Base-by-base conservation (phyloP, 257 asterid species). In the Solanum gracilifrons region DNA sequence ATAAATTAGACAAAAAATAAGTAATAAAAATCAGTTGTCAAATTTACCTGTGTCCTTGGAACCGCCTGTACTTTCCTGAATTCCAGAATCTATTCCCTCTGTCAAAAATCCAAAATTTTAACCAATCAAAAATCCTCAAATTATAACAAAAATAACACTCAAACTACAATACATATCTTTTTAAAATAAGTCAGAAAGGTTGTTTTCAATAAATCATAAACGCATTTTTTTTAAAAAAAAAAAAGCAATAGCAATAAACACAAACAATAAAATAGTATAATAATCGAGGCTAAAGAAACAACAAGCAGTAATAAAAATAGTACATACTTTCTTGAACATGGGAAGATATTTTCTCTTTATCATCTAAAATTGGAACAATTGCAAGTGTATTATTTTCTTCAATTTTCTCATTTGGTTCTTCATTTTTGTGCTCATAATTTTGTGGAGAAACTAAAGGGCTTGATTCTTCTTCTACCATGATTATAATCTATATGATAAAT, bases 1-100 rank as follows among this genome's bases (percentile, higher is more conserved):
- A 7, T 13, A 71, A 27, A 39, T 29, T 20, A 2, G 20, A 39
- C 15, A 6, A 66, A 88, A 68, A 46, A 27, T 2, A 29, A 68
- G 29, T 9, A 55, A 9, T 39, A 41, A 41, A 41, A 73, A 37
- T 41, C 43, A 15, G 6, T 39, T 9, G 4, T 21, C 21, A 20
- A 36, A 60, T 31, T 43, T 66, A 92, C 93, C 94, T 91, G 68
- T 92, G 41, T 88, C 90, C 18, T 82, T 77, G 15, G 90, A 13
- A 48, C 74, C 46, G 39, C 33, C 55, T 35, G 7, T 32, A 23
- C 80, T 86, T 86, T 77, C 87, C 41, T 69, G 90, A 83, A 16
- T 85, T 25, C 51, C 91, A 73, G 12, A 41, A 66, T 89, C 87
- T 90, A 29, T 83, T 64, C 8, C 88, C 66, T 91, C 90, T 87